Evolutionary conservation across 164 flowering plant species (phyloP), one percentile per base, ranked within the genome.

Genomic region (Stephania japonica): DNA sequence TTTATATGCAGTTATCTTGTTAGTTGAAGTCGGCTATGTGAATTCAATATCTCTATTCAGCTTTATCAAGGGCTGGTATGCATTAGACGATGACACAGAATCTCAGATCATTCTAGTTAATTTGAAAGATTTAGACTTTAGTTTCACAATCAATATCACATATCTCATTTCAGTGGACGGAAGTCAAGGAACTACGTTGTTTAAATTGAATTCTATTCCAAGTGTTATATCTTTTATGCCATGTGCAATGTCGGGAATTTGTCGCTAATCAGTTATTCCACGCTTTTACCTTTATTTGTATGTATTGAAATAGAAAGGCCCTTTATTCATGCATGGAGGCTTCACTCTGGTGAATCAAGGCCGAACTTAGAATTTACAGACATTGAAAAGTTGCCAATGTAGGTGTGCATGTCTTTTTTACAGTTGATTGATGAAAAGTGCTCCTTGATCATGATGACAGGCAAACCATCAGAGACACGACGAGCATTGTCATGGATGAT

Each of bases 391-490:
- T 9, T 67, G 69, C 38, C 38, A 43, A 13, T 26, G 6, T 8
- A 7, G 32, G n/a, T 6, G 1, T 8, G 14, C 12, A 13, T 26
- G 6, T 41, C 21, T 38, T 26, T 19, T 27, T 16, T 67, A 6
- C 7, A 38, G 41, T 43, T 3, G 16, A 23, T 62, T 11, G 21
- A 12, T 65, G 25, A 63, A 59, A 24, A 41, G 16, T 38, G 8
- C 67, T 25, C 8, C 66, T 66, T 70, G 0, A 8, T 5, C 56
- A 4, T 61, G 42, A 42, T 24, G 75, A 49, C 44, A 86, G 93
- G 85, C 82, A 70, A 72, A 83, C 76, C 65, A 75, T 77, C 75
- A 67, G 84, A 70, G 67, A 47, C 56, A 27, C 81, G 69, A 42
- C 82, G 19, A 59, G 73, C 75, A 70, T 64, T 21, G 12, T 77